Base-by-base conservation (phyloP, 2,329 filamentous ascomycete species). In the Neobulgaria alba region DNA sequence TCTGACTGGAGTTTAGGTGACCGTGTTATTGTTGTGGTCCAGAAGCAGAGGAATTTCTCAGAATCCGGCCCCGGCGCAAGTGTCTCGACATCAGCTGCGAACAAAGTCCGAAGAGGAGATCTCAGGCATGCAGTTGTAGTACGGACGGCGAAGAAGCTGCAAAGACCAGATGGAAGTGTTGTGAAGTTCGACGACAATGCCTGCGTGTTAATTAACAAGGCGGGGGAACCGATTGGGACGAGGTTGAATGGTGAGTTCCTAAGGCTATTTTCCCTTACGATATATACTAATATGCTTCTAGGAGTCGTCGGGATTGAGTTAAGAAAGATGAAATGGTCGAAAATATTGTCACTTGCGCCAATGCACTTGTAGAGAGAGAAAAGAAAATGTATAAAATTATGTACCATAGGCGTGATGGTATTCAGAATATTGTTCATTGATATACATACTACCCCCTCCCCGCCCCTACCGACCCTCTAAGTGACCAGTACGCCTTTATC, bases 171-270 rank as follows among this genome's bases (percentile, higher is more conserved):
- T 67, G 92, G 92, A 38, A 89, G 82, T 59, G 79, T 92, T 34
- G 82, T 98, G 52, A 81, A 81, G 54, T 98, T 98, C 63, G 92
- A 94, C 65, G 92, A 98, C 67, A 98, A 98, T 65, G 92, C 92
- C 35, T 98, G 92, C 62, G 92, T 98, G 33, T 71, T 98, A 53
- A 84, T 98, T 63, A 96, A 93, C 69, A 98, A 96, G 75, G 75
- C 86, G 8, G 93, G 92, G 32, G 92, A 98, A 62, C 92, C 92
- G 17, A 86, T 98, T 54, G 92, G 92, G 38, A 88, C 85, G 12
- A 82, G 92, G 61, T 77, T 95, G 69, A 94, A 87, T 65, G 87
- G 79, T 73, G 48, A 58, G 68, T 64, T 31, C 15, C 10, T 30
- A 30, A 21, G 10, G 21, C 18, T 21, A 15, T 29, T 20, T 26